phyloP scores from a whole-genome alignment of 805 yeast genomes.

The Grigorovia transvaalensis region DNA sequence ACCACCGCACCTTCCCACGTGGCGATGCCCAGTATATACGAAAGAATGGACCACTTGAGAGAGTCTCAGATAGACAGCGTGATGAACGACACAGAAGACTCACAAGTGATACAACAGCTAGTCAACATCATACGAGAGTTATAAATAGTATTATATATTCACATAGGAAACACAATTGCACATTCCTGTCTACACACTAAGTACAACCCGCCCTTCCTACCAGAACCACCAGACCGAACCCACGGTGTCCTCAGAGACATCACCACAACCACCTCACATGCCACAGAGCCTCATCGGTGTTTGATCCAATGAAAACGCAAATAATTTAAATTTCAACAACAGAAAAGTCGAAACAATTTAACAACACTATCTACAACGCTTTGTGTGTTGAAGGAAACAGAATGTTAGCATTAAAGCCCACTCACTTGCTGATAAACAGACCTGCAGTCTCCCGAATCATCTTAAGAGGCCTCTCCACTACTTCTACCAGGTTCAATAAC shows the following conservation, averaged over 20 bases:
- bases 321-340: not conserved
- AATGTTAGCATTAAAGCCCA: not conserved
- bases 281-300: not conserved
- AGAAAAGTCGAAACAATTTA: not conserved
- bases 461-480: constrained; percentile 49
- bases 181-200: not conserved
- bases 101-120: not conserved
- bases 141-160: not conserved
- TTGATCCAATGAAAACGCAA: not conserved
- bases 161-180: not conserved
- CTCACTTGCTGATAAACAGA: constrained; percentile 11
- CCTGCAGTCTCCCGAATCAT: constrained; percentile 14
- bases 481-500: constrained; percentile 8
- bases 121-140: not conserved
- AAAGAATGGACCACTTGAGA: not conserved
- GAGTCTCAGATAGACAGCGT: not conserved
- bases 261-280: no score
- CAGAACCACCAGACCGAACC: no score
- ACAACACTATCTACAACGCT: not conserved
- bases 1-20: no score
- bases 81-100: not conserved
- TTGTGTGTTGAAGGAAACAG: not conserved
- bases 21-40: not conserved
- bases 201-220: no score
- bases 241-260: no score